Evolutionary conservation across 805 yeast genomes (phyloP), one percentile per base, ranked within the genome.

Genomic region (Pichia deserticola): DNA sequence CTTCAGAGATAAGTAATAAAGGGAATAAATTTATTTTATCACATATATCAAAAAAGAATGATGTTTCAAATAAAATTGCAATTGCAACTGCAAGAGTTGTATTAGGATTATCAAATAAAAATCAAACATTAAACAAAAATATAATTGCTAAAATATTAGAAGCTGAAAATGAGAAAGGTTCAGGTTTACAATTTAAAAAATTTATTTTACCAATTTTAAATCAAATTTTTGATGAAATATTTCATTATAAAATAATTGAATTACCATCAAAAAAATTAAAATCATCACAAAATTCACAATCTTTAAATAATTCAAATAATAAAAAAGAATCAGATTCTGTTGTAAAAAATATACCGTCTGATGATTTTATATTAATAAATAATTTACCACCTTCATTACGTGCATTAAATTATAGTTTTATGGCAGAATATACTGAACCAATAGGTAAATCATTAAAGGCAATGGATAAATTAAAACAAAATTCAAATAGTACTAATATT

Each of bases 241-340:
- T 68, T 45, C 61, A 62, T 2, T 44, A 64, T 48, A 61, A 60
- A 10, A 45, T 68, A 25, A 58, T 55, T 3, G 66, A 60, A 35
- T 36, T 64, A n/a, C 55, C 60, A 0, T 36, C 59, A 10, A 53
- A 41, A 11, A 47, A 51, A 27, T 5, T 34, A 12, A n/a, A 36
- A 20, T 34, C 36, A 45, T 13, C 36, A 34, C 13, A 25, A 20
- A 34, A 33, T 38, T 20, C 20, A 30, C 32, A 3, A 30, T 9
- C 7, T 7, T 30, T 9, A 9, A 30, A 7, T 7, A 9, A 30
- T 12, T 36, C 27, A 36, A 32, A 36, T 15, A 39, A 11, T 12
- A 37, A 36, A 12, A 29, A 40, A 34, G 13, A 32, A 29, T 10
- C 20, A 2, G 20, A 20, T 20, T 20, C 20, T 20, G 3, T 20